Evolutionary conservation across 768 basidiomycete genomes (phyloP).

Genomic region (Fistulinella prunicolor): DNA sequence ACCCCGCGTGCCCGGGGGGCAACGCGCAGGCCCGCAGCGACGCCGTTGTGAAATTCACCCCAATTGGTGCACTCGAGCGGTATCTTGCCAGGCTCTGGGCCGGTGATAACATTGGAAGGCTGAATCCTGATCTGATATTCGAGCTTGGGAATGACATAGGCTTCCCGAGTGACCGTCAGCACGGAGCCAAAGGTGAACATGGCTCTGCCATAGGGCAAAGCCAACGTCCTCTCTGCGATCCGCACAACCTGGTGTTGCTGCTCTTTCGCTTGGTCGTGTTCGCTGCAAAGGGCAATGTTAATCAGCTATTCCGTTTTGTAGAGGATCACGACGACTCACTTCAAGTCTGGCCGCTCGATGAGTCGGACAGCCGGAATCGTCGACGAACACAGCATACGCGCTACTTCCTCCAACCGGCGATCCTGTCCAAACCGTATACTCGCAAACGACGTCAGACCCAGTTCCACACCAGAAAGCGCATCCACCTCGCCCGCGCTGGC

Average conservation of each 20-base stretch:
- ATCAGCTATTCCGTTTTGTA: not conserved
- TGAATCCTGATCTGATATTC: conserved; percentile 74
- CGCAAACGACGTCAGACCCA: conserved; percentile 70
- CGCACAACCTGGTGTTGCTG: conserved; percentile 79
- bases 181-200: conserved; percentile 89
- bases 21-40: conserved; percentile 85
- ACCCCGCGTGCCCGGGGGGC: conserved; percentile 70
- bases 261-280: conserved; percentile 83
- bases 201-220: conserved; percentile 85
- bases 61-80: conserved; percentile 70
- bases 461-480: conserved; percentile 65
- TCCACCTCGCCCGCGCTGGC: conserved; percentile 55
- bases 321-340: conserved; percentile 39
- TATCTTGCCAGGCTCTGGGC: conserved; percentile 72
- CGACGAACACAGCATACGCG: conserved; percentile 85
- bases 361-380: conserved; percentile 61
- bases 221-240: conserved; percentile 84
- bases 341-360: conserved; percentile 67
- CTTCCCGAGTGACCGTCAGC: conserved; percentile 70
- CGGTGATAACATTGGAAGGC: conserved; percentile 62
- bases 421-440: conserved; percentile 90
- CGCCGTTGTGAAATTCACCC: conserved; percentile 99
- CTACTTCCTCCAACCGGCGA: conserved; percentile 85
- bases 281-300: conserved; percentile 43
- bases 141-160: conserved; percentile 75